A percentile compares a stretch with the other conserved stretches of the same genome.
phyloP scores from a whole-genome alignment of 176 grass and related monocot species.

The Oryza punctata region DNA sequence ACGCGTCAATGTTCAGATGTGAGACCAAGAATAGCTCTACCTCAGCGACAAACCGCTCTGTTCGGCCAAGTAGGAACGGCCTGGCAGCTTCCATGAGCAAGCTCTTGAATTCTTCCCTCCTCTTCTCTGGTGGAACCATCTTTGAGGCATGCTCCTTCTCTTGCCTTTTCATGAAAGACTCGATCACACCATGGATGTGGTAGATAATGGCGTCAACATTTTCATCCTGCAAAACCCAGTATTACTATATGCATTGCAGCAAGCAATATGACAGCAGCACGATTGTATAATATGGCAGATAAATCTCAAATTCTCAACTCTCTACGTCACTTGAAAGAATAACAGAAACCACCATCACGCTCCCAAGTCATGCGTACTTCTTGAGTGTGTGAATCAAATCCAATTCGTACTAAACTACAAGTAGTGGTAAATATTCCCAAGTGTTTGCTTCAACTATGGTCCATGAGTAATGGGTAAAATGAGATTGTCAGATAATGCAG shows the following conservation, averaged over 20 bases:
- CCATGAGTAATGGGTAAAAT: background rate
- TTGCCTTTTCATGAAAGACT: constrained; percentile 74
- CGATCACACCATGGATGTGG: constrained; percentile 79
- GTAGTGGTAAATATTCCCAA: background rate
- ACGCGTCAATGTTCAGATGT: constrained; percentile 75
- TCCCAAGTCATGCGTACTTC: background rate
- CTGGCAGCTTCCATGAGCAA: constrained; percentile 58
- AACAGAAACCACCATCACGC: background rate
- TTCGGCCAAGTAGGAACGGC: constrained; percentile 70
- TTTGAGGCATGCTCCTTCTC: constrained; percentile 23
- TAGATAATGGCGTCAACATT: constrained; percentile 65
- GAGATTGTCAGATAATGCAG: background rate
- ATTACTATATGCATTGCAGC: background rate
- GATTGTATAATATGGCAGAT: background rate
- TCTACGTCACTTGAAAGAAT: background rate
- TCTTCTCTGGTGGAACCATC: constrained; percentile 43
- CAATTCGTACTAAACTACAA: background rate
- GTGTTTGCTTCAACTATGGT: background rate
- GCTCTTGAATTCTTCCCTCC: constrained; percentile 59
- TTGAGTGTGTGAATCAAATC: background rate
- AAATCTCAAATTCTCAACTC: background rate
- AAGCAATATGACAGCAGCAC: background rate
- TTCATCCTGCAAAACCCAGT: constrained; percentile 57
- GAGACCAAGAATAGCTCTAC: constrained; percentile 80
- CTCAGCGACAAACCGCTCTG: constrained; percentile 60